A percentile compares a stretch with the other conserved stretches of the same genome.
phyloP scores from a whole-genome alignment of 768 basidiomycete genomes.

The Phaeolepiota aurea region DNA sequence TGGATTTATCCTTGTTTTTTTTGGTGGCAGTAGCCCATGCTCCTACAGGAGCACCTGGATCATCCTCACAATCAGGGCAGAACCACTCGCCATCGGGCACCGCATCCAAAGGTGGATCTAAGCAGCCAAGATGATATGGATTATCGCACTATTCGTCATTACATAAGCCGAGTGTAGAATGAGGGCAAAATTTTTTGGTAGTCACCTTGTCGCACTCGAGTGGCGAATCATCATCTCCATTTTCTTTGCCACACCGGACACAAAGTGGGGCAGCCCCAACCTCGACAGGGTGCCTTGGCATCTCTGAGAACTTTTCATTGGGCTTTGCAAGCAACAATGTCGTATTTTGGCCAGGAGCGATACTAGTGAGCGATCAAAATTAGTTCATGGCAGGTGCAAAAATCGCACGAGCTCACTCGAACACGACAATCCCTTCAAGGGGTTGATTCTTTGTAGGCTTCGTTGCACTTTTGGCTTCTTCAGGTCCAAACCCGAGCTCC shows the following conservation, averaged over 20 bases:
- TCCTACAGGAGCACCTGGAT: constrained; percentile 49
- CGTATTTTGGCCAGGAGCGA: constrained; percentile 83
- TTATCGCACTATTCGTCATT: constrained; percentile 62
- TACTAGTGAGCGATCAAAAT: constrained; percentile 27
- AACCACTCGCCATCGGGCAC: constrained; percentile 93
- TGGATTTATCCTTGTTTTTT: constrained; percentile 17
- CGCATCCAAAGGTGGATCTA: constrained; percentile 64
- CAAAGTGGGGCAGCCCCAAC: constrained; percentile 62
- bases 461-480: constrained; percentile 80
- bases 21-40: constrained; percentile 18
- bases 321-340: constrained; percentile 78
- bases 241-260: constrained; percentile 60
- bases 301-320: constrained; percentile 62
- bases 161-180: background rate
- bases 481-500: constrained; percentile 75
- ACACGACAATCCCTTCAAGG: constrained; percentile 71
- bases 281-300: constrained; percentile 75
- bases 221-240: constrained; percentile 63
- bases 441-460: constrained; percentile 68
- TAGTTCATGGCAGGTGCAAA: background rate
- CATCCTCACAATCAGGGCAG: constrained; percentile 64
- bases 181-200: too few relatives aligned
- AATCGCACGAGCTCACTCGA: constrained; percentile 43
- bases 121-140: constrained; percentile 80
- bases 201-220: constrained; percentile 88